Conservation (phyloP, 2,329 filamentous ascomycete species). For the Colletotrichum spaethianum region DNA sequence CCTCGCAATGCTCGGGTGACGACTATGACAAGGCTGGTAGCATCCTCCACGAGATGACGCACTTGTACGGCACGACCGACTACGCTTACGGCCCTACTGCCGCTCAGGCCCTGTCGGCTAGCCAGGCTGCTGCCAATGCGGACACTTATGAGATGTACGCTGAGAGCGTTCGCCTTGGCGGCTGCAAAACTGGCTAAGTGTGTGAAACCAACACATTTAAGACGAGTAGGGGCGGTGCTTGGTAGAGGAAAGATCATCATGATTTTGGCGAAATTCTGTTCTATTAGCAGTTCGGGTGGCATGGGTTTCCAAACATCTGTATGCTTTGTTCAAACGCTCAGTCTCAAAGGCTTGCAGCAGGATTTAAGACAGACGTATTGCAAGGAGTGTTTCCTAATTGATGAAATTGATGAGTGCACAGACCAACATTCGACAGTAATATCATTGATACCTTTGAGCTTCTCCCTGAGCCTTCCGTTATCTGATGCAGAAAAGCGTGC, state of each 20-base stretch:
- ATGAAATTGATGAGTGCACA: not conserved
- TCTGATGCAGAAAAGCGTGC: too few species aligned
- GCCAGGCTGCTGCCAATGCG: constrained; percentile 32
- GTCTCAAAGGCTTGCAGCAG: not conserved
- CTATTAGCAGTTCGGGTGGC: too few species aligned
- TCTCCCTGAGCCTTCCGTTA: accelerated
- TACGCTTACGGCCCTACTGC: constrained; percentile 29
- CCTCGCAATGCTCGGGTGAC: constrained; percentile 26
- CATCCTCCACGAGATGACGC: constrained; percentile 39
- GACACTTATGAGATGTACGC: constrained; percentile 41
- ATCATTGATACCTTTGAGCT: not conserved
- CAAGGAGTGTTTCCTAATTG: not conserved
- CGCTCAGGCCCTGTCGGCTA: constrained; percentile 33
- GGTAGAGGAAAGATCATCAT: too few species aligned
- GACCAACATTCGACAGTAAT: not conserved
- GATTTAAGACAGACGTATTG: too few species aligned
- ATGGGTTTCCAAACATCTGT: not conserved
- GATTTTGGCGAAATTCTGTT: not conserved
- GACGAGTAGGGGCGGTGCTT: not conserved
- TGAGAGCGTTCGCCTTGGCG: constrained; percentile 37
- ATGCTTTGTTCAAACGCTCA: not conserved
- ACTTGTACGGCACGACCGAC: constrained; percentile 35
- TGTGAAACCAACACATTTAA: not conserved
- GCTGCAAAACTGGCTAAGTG: constrained; percentile 33
- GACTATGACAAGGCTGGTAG: constrained; percentile 37